Conservation (phyloP, 306 rosid species). For the Pyrus bretschneideri region DNA sequence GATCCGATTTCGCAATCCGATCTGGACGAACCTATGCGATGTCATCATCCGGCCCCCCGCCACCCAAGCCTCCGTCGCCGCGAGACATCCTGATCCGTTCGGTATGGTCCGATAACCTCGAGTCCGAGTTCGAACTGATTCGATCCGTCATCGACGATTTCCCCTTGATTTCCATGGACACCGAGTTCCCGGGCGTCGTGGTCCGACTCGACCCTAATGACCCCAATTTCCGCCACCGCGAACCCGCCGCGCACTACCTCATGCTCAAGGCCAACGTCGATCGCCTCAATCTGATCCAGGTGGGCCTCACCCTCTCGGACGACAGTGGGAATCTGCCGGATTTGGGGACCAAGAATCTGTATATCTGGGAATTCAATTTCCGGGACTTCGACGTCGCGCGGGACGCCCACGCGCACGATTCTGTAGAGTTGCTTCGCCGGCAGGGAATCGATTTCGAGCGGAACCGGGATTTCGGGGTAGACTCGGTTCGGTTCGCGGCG, state of each 20-base stretch:
- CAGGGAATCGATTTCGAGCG: slow-evolving; percentile 64
- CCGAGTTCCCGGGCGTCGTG: slow-evolving; percentile 78
- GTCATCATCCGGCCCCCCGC: slow-evolving; percentile 2
- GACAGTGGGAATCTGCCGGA: slow-evolving; percentile 42
- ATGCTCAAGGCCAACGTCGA: slow-evolving; percentile 76
- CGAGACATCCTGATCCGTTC: slow-evolving; percentile 35
- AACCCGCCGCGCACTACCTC: slow-evolving; percentile 20
- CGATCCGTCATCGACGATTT: slow-evolving; percentile 27
- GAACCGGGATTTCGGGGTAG: slow-evolving; percentile 34
- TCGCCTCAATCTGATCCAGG: slow-evolving; percentile 55
- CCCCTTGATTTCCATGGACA: slow-evolving; percentile 61
- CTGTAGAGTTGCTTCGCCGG: slow-evolving; percentile 41
- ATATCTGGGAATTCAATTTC: slow-evolving; percentile 67
- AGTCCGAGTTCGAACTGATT: slow-evolving; percentile 40
- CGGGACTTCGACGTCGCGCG: slow-evolving; percentile 51
- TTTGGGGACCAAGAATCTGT: slow-evolving; percentile 26
- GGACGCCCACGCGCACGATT: slow-evolving; percentile 50
- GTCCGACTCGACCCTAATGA: slow-evolving; percentile 28
- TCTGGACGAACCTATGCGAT: slow-evolving; percentile 21
- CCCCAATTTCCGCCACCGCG: background rate
- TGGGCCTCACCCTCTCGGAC: slow-evolving; percentile 57
- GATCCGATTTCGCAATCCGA: background rate
- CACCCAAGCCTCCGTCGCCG: background rate
- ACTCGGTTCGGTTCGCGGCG: slow-evolving; percentile 43
- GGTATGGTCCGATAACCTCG: slow-evolving; percentile 54